Evolutionary conservation across 805 yeast genomes (phyloP), one percentile per base, ranked within the genome.

Genomic region (Candida taoyuanica): DNA sequence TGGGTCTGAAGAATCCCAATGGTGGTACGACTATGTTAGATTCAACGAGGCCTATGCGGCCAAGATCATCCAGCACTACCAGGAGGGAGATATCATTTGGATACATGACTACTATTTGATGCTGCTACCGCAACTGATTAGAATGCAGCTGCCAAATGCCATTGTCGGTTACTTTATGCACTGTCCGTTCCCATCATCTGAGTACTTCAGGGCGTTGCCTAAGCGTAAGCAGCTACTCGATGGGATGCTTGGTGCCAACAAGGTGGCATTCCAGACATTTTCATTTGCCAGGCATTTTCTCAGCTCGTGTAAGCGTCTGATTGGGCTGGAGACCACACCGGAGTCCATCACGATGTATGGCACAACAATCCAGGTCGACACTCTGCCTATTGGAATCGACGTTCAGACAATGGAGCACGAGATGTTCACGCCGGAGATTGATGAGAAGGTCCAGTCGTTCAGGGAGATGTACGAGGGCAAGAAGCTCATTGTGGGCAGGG

Each of bases 161-260:
- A 78, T 81, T 48, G 87, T 93, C 46, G 97, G 96, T 0, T 84
- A 89, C 52, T 93, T 89, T 59, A 67, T 93, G 49, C 98, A 93
- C 55, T 85, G 91, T n/a, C 85, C 98, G 3, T 91, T 91, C 66
- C 98, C 98, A 4, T 85, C 95, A 18, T 81, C 88, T 14, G 99
- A 93, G 62, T 88, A 89, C 59, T 87, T 93, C 65, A 73, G 97
- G 45, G 85, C 95, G 49, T 63, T 94, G 25, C 80, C 96, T 27
- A 85, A 85, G 61, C 74, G 98, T 48, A 71, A 78, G 40, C 82
- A 85, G 54, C 66, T 93, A 34, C 69, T 93, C 42, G 95, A 86
- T 54, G 98, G 98, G 14, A 74, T 93, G 74, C 72, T 93, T 34
- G 98, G 98, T 17, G 78, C 96, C 6, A 85, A 87, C 57, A 76